phyloP scores from a whole-genome alignment of 169 alveolate species.

The Plasmodium vivax region DNA sequence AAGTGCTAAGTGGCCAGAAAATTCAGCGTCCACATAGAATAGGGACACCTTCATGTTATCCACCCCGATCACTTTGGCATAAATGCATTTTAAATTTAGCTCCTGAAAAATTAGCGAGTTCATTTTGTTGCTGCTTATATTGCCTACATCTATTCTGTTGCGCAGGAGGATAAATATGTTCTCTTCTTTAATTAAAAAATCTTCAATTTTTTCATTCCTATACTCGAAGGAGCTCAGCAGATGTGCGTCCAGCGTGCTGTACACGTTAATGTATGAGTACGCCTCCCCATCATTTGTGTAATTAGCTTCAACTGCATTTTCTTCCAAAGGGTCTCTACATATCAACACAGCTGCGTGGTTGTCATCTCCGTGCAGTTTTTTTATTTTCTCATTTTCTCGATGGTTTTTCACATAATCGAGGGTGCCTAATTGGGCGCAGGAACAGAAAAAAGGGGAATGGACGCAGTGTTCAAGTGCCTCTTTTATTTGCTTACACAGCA shows the following conservation, averaged over 20 bases:
- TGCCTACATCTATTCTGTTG: conserved; percentile 50
- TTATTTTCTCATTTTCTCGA: conserved; percentile 47
- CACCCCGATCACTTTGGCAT: conserved; percentile 11
- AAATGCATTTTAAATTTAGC: conserved; percentile 23
- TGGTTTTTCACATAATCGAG: conserved; percentile 26
- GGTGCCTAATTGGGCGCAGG: background rate
- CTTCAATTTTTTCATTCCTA: conserved; percentile 41
- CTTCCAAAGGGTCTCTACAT: background rate
- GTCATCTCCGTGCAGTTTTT: conserved; percentile 53
- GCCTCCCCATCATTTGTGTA: background rate
- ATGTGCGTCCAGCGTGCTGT: background rate
- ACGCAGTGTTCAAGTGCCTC: background rate
- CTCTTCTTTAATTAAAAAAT: conserved; percentile 43
- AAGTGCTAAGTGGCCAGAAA: background rate
- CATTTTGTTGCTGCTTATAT: conserved; percentile 13
- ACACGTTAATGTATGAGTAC: conserved; percentile 44
- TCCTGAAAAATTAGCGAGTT: conserved; percentile 25
- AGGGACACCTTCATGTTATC: background rate
- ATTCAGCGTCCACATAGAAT: conserved; percentile 39
- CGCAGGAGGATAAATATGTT: conserved; percentile 19
- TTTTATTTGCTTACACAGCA: background rate
- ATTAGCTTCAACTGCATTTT: background rate
- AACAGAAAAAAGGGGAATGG: background rate
- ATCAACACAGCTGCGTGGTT: conserved; percentile 32
- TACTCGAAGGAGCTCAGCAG: conserved; percentile 43